These are phyloP conservation scores for Cinnamomum chago DNA, from an alignment of 164 flowering plant genomes.

Conservation along the genomic window DNA sequence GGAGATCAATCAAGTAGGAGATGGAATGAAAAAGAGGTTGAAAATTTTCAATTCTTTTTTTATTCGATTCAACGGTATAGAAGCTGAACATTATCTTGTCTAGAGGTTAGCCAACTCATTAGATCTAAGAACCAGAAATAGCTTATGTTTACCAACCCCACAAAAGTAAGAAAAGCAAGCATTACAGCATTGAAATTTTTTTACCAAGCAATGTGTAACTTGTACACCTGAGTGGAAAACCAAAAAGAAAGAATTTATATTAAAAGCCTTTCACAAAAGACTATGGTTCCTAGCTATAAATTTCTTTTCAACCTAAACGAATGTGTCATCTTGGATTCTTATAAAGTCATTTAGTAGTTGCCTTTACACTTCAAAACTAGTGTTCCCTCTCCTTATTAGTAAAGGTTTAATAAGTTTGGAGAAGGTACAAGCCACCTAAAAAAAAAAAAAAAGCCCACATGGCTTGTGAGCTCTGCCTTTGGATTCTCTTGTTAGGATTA, in stretches of 20 bases:
- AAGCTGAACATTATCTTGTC: background rate
- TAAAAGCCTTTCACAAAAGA: background rate
- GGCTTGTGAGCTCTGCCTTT: slow-evolving; percentile 15
- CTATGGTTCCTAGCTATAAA: slow-evolving; percentile 3
- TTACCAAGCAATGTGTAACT: background rate
- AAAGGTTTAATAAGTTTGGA: slow-evolving; percentile 7
- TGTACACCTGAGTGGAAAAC: slow-evolving; percentile 3
- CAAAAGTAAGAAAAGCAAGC: background rate
- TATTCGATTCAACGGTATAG: background rate
- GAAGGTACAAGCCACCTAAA: background rate
- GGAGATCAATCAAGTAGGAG: no score
- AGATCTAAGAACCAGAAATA: slow-evolving; percentile 4
- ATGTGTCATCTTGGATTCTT: slow-evolving; percentile 3
- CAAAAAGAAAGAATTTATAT: background rate
- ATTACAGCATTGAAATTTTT: background rate
- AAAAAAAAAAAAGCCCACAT: slow-evolving; percentile 5
- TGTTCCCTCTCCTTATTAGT: slow-evolving; percentile 4
- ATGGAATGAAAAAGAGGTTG: background rate
- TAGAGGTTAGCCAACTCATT: slow-evolving; percentile 4
- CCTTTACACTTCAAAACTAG: background rate
- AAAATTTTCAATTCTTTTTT: background rate
- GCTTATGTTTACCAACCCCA: slow-evolving; percentile 1
- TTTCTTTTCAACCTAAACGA: background rate
- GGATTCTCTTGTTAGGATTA: slow-evolving; percentile 25
- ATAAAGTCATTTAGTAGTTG: background rate